Percentiles rank a stretch among this genome's conserved stretches.
Evolutionary conservation across 2,329 filamentous ascomycete species (phyloP).

Genomic region (Venturia oleaginea): DNA sequence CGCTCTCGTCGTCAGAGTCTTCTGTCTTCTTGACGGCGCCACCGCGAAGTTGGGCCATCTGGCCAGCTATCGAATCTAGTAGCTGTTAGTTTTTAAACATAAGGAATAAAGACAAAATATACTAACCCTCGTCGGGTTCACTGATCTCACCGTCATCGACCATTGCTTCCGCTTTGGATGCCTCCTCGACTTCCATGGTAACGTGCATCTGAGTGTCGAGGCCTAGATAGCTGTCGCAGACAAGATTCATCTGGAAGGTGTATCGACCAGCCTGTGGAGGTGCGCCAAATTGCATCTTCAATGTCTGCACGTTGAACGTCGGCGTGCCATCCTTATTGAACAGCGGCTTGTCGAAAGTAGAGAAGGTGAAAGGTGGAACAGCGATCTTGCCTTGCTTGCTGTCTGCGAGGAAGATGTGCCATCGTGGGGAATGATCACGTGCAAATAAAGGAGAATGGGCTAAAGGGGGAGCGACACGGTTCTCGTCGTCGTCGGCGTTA

Average conservation of each 20-base stretch:
- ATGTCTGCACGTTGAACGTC: constrained; percentile 88
- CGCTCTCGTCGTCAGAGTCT: constrained; percentile 51
- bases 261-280: constrained; percentile 88
- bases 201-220: constrained; percentile 91
- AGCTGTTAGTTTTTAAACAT: constrained; percentile 21
- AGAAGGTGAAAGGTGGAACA: constrained; percentile 93
- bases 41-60: constrained; percentile 81
- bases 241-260: constrained; percentile 85
- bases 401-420: constrained; percentile 92
- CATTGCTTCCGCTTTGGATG: constrained; percentile 72
- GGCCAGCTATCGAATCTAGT: constrained; percentile 76
- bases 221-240: constrained; percentile 92
- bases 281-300: constrained; percentile 95
- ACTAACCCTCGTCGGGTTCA: constrained; percentile 92
- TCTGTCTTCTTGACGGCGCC: constrained; percentile 51
- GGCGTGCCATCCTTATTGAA: constrained; percentile 72
- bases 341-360: constrained; percentile 81
- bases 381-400: constrained; percentile 92
- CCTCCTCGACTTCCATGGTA: constrained; percentile 79
- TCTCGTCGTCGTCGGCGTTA: constrained; percentile 54
- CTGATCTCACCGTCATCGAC: constrained; percentile 89
- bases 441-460: constrained; percentile 84
- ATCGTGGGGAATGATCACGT: constrained; percentile 79
- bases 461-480: constrained; percentile 68
- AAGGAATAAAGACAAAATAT: background rate